Evolutionary conservation across 192 early-diverging fungal genomes (phyloP), one percentile per base, ranked within the genome.

Genomic region (Gorgonomyces haynaldii): DNA sequence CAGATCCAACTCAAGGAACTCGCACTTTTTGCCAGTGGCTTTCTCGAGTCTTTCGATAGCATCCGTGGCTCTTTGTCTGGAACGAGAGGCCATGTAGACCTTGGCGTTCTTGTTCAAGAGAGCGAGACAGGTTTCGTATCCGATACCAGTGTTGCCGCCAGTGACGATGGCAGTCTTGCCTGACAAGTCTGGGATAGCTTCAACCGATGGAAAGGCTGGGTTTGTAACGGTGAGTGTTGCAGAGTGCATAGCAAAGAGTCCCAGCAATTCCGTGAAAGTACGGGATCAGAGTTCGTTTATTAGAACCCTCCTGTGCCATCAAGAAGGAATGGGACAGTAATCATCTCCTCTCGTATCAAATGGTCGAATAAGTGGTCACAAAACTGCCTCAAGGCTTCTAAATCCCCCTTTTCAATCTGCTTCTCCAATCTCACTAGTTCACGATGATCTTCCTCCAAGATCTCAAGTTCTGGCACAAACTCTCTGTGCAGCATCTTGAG

Each of bases 81-180:
- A 42, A 9, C 63, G 23, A 15, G 45, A 21, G 10, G 57, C 62
- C 37, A 64, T 25, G 35, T 26, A 61, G 12, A 60, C 58, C n/a
- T 36, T 23, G 19, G 60, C 65, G 20, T 43, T 34, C 35, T 55
- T 47, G 16, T 24, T 7, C 3, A 58, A 53, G 9, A 67, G 57
- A 34, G 60, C 25, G 2, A 16, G 16, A 10, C 24, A 29, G 0
- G 56, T 60, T 17, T 42, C 39, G 26, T 41, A 47, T 10, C 65
- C 65, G 35, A 67, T 40, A 7, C 65, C 65, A 21, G 56, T 52
- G 54, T 67, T 67, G 17, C 60, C 65, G 40, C 65, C 65, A 6
- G 65, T 67, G 29, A 67, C 57, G 12, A 67, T 13, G 23, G n/a
- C 37, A 24, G 25, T 25, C 17, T 61, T 61, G 7, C 57, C 57